Conservation (phyloP, 495 filamentous ascomycete species). For the Aspergillus nidulans region DNA sequence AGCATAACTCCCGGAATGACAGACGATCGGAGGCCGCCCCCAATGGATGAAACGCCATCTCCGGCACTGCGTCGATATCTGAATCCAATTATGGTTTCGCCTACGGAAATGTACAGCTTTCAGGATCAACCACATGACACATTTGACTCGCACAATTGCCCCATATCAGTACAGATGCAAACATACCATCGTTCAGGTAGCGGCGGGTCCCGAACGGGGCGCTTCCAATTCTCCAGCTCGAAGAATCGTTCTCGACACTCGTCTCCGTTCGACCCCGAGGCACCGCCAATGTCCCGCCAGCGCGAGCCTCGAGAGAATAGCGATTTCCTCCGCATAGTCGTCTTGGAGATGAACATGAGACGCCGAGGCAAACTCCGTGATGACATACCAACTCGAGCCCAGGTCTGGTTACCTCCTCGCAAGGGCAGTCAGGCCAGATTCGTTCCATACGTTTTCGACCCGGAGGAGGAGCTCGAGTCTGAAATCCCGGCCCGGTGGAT, state of each 20-base stretch:
- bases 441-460: constrained; percentile 26
- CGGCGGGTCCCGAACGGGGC: constrained; percentile 31
- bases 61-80: constrained; percentile 88
- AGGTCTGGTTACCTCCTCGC: constrained; percentile 83
- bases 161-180: constrained; percentile 82
- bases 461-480: constrained; percentile 31
- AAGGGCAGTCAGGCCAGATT: constrained; percentile 35
- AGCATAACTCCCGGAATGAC: constrained; percentile 78
- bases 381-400: constrained; percentile 73
- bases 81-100: constrained; percentile 71
- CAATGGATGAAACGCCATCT: constrained; percentile 68
- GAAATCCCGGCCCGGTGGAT: constrained; percentile 40
- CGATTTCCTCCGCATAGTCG: constrained; percentile 89
- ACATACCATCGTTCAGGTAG: constrained; percentile 56
- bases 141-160: constrained; percentile 45
- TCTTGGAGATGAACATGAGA: constrained; percentile 97
- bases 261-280: constrained; percentile 41
- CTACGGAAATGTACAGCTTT: constrained; percentile 61
- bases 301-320: constrained; percentile 90
- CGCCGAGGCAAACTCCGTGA: constrained; percentile 85
- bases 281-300: constrained; percentile 59
- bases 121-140: constrained; percentile 39
- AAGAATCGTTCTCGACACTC: constrained; percentile 32
- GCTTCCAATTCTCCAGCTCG: constrained; percentile 26
- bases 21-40: constrained; percentile 82